phyloP scores from a whole-genome alignment of 2,329 filamentous ascomycete genomes.

The Botrytis hyacinthi region DNA sequence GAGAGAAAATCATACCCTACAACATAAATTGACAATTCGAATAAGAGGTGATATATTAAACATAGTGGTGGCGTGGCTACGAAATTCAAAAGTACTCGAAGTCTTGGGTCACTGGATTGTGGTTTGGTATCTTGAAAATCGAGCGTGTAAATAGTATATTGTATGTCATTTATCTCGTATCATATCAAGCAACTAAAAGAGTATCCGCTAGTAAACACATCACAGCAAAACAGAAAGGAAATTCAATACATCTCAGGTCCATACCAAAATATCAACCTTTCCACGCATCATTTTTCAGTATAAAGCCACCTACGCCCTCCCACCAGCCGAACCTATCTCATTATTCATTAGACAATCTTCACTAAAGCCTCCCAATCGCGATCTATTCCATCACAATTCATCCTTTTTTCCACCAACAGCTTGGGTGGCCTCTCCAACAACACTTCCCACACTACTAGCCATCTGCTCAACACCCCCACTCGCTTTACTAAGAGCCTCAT shows the following conservation, averaged over 20 bases:
- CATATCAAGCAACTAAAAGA: not conserved
- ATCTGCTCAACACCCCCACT: slow-evolving; percentile 46
- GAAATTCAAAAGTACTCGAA: not conserved
- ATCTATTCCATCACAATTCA: slow-evolving; percentile 46
- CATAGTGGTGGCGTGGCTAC: not conserved
- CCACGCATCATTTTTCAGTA: not conserved
- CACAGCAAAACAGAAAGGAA: not conserved
- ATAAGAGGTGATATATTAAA: not conserved
- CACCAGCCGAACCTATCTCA: not conserved
- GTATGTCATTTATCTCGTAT: slow-evolving; percentile 8
- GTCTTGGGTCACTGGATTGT: not conserved
- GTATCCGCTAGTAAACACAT: slow-evolving; percentile 6
- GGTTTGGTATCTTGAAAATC: not conserved
- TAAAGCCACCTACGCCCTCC: not conserved
- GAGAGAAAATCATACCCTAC: not conserved
- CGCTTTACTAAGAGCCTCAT: slow-evolving; percentile 40
- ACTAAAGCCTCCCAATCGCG: not conserved
- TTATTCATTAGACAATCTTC: slow-evolving; percentile 13
- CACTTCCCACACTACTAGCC: slow-evolving; percentile 46
- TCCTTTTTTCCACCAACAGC: slow-evolving; percentile 43
- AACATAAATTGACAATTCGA: not conserved
- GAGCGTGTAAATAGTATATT: not conserved
- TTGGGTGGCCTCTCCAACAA: slow-evolving; percentile 42
- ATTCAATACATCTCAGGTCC: not conserved
- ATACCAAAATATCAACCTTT: not conserved